Base-by-base conservation (phyloP, 2,329 filamentous ascomycete species). In the Fusarium pininemorale region DNA sequence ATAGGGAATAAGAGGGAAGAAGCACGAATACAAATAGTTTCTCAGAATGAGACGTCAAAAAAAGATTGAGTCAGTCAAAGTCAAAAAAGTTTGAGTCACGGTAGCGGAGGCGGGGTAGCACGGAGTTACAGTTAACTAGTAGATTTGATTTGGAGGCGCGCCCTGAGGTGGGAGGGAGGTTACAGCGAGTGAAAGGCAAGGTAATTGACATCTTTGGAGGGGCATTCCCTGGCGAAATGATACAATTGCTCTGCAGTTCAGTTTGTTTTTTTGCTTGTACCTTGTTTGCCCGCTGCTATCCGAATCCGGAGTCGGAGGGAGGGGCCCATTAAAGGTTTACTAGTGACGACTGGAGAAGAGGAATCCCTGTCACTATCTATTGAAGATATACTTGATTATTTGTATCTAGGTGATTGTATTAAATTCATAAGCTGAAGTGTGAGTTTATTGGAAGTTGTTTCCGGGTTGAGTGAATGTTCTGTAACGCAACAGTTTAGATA, bases 41-140 rank as follows among this genome's bases (percentile, higher is more conserved):
- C 44, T 16, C n/a, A 69, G 32, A 69, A 63, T 41, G 37, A 64
- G 38, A 63, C 50, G 32, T 51, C 14, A 42, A 63, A 55, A 51
- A 58, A 69, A 56, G n/a, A 60, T 69, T 45, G 66, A 69, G 66
- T 69, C 66, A 69, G 65, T 69, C 57, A 69, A 56, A 59, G 45
- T 54, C 57, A 57, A 62, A 68, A 51, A 51, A 37, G 30, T 69
- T 69, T 69, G 66, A 69, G 65, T 69, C 66, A 69, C 66, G 65
- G 51, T 35, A 63, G 54, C 28, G 54, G 42, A 64, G 65, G 66
- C 66, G 66, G 66, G 65, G 66, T 69, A 69, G 45, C 38, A 61
- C 35, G 32, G 50, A 57, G 35, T 53, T 37, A 53, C 13, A 37
- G 32, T 35, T 35, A 35, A 35, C 32, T 35, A 32, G 53, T 35